phyloP scores from a whole-genome alignment of 2,329 filamentous ascomycete species.

The Didymella glomerata region DNA sequence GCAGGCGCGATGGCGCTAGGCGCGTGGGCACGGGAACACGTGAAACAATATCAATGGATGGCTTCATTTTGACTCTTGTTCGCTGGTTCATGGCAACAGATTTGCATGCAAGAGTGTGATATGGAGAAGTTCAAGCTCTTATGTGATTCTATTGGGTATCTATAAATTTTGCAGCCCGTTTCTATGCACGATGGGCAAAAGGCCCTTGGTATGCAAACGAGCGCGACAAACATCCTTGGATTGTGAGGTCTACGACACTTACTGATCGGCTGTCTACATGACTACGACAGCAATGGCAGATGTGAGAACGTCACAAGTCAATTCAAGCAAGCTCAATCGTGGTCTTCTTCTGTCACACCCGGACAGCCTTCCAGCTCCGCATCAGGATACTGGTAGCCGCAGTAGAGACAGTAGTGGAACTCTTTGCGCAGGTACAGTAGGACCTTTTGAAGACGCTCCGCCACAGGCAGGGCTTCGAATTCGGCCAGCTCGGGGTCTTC shows the following conservation, averaged over 20 bases:
- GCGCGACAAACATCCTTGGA: not conserved
- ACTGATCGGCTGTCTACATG: conserved; percentile 1
- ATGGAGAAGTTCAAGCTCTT: not conserved
- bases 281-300: not conserved
- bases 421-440: conserved; percentile 74
- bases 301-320: not conserved
- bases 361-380: conserved; percentile 85
- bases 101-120: not conserved
- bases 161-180: not conserved
- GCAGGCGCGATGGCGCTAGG: conserved; percentile 27
- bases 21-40: conserved; percentile 43
- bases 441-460: conserved; percentile 72
- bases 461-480: conserved; percentile 74
- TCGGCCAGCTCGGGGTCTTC: conserved; percentile 82
- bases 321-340: conserved; percentile 59
- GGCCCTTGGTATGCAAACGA: not conserved
- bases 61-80: not conserved
- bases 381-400: conserved; percentile 82
- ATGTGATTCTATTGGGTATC: conserved; percentile 6
- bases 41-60: conserved; percentile 20
- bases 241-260: conserved; percentile 5
- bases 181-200: not conserved
- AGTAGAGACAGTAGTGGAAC: conserved; percentile 94
- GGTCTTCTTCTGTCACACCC: conserved; percentile 84
- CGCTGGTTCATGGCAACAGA: not conserved